Evolutionary conservation across 2,329 filamentous ascomycete species (phyloP).

Genomic region (Aspergillus sclerotialis): DNA sequence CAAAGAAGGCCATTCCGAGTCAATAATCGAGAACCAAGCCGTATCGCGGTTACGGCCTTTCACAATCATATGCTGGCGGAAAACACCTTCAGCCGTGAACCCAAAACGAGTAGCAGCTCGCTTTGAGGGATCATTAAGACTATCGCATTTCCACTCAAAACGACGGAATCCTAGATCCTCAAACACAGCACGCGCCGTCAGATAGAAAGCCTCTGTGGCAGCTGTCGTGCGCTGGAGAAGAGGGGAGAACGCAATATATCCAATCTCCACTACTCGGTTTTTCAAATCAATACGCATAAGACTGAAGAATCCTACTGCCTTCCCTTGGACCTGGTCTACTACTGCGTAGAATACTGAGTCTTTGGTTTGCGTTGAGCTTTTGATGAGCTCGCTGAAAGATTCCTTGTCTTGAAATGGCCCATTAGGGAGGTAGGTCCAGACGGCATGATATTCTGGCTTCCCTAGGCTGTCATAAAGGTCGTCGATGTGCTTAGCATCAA

Average conservation of each 20-base stretch:
- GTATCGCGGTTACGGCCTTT: conserved; percentile 54
- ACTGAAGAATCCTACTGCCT: conserved; percentile 11
- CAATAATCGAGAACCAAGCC: conserved; percentile 14
- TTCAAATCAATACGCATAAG: conserved; percentile 41
- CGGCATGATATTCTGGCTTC: conserved; percentile 9
- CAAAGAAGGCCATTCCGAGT: conserved; percentile 2
- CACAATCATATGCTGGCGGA: conserved; percentile 54
- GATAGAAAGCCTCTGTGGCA: conserved; percentile 52
- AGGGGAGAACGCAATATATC: conserved; percentile 46
- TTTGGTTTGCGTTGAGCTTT: conserved; percentile 11
- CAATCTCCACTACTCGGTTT: conserved; percentile 51
- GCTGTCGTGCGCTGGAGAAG: conserved; percentile 46
- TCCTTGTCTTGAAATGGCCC: conserved; percentile 23
- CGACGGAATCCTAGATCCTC: conserved; percentile 48
- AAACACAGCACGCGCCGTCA: conserved; percentile 48
- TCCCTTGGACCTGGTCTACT: conserved; percentile 16
- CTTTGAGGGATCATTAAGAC: conserved; percentile 47
- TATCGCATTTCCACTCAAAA: conserved; percentile 59
- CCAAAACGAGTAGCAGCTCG: conserved; percentile 51
- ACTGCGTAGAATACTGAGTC: conserved; percentile 39
- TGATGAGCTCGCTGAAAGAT: conserved; percentile 21
- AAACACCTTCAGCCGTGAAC: conserved; percentile 52
- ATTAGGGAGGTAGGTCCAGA: conserved; percentile 33
- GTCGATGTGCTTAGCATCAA: conserved; percentile 11
- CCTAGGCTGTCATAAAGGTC: conserved; percentile 15